These are phyloP conservation scores for Tetrapisispora fleetii DNA, from an alignment of 805 yeast species.

Conservation along the genomic window DNA sequence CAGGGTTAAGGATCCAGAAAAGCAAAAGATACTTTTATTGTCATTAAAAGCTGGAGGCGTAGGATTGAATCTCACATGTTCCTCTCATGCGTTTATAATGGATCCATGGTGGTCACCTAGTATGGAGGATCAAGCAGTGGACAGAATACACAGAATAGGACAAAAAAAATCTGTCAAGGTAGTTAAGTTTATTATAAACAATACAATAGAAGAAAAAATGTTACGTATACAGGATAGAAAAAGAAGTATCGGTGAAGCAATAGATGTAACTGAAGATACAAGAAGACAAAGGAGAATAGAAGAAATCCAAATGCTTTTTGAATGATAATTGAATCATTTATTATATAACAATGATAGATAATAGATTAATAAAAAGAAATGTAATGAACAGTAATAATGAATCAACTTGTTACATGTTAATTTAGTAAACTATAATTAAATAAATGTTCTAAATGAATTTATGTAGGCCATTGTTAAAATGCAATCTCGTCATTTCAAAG, in stretches of 20 bases:
- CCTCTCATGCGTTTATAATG: conserved; percentile 79
- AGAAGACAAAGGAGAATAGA: conserved; percentile 59
- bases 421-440: too few relatives aligned
- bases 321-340: conserved; percentile 12
- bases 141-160: conserved; percentile 85
- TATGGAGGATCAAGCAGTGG: conserved; percentile 84
- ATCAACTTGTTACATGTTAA: too few relatives aligned
- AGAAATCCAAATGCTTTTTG: conserved; percentile 60
- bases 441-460: background rate
- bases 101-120: conserved; percentile 98
- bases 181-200: conserved; percentile 68
- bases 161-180: conserved; percentile 66
- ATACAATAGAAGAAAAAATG: conserved; percentile 83
- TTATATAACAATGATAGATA: background rate
- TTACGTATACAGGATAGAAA: conserved; percentile 78
- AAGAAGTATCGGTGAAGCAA: conserved; percentile 69
- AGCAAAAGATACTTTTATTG: conserved; percentile 45
- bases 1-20: conserved; percentile 23
- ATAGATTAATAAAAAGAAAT: background rate
- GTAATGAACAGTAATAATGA: background rate
- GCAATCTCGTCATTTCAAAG: background rate
- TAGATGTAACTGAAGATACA: conserved; percentile 67
- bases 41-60: conserved; percentile 93
- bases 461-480: background rate
- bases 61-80: conserved; percentile 78